Evolutionary conservation across 257 asterid genomes (phyloP), one percentile per base, ranked within the genome.

Genomic region (Solanum okadae): DNA sequence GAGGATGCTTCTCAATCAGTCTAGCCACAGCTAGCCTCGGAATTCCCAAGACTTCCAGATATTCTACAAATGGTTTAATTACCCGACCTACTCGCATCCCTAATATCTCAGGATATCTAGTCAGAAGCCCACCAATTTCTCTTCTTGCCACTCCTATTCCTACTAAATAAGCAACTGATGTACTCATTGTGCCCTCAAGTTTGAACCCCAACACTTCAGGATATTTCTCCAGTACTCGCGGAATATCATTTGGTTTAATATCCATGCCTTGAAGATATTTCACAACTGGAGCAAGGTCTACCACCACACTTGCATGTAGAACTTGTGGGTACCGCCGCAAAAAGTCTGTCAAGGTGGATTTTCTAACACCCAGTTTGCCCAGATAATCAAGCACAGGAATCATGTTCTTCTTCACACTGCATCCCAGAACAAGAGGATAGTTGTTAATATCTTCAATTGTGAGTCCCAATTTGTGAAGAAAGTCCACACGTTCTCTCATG

Each of bases 341-440:
- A 86, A 97, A 97, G 70, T 95, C 98, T 0, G 98, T 95, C 38
- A 96, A 88, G 31, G 95, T 95, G 42, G 99, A 93, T 87, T 97
- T 95, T 88, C 95, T 91, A 67, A 96, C 96, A 35, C 99, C 99
- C 89, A 97, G 86, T 81, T 95, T 97, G 44, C 99, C 99, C 25
- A 97, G 98, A 93, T 92, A 97, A 90, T 97, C 99, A 38, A 97
- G 98, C 87, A 97, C 99, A 2, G 99, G 99, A 63, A 97, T 91
- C 99, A 97, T 97, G 90, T 97, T 97, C 89, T 96, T 97, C 95
- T 97, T 97, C 92, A 97, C 98, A 78, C 98, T 95, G 94, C 99
- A 97, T 49, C 99, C 99, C 82, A 97, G 98, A 86, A 97, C 98
- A 73, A 96, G 99, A 59, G 99, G 99, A 90, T 96, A 97, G 87